phyloP scores from a whole-genome alignment of 1,139 yeast species.

The Candida frijolesensis region DNA sequence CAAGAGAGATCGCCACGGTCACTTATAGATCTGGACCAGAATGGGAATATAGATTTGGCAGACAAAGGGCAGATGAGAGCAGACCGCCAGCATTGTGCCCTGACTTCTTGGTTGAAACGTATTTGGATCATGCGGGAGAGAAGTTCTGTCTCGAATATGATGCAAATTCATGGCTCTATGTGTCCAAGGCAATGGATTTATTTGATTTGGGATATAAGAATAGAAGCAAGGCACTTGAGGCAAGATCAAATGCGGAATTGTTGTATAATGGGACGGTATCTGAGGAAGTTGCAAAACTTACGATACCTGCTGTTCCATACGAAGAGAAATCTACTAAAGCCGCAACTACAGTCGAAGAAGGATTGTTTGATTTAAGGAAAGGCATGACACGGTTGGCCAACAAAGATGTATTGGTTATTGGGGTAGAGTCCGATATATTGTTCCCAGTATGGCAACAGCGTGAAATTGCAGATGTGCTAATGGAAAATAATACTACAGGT shows the following conservation, averaged over 20 bases:
- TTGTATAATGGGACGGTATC: slow-evolving; percentile 18
- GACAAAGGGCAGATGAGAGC: slow-evolving; percentile 81
- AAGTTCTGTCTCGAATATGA: slow-evolving; percentile 91
- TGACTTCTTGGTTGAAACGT: slow-evolving; percentile 88
- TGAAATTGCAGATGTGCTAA: slow-evolving; percentile 70
- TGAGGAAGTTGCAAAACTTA: slow-evolving; percentile 11
- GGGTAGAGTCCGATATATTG: slow-evolving; percentile 87
- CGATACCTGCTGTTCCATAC: slow-evolving; percentile 59
- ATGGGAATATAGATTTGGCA: slow-evolving; percentile 92
- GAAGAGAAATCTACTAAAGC: slow-evolving; percentile 47
- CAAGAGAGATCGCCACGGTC: slow-evolving; percentile 91
- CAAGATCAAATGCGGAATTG: slow-evolving; percentile 40
- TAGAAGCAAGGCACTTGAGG: slow-evolving; percentile 43
- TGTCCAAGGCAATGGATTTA: slow-evolving; percentile 92
- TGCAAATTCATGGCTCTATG: slow-evolving; percentile 83
- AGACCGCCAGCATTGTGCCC: slow-evolving; percentile 88
- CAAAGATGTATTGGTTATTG: slow-evolving; percentile 74
- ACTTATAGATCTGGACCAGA: slow-evolving; percentile 96
- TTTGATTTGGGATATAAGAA: slow-evolving; percentile 72
- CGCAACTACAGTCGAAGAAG: slow-evolving; percentile 53
- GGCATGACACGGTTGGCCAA: slow-evolving; percentile 69
- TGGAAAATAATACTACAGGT: slow-evolving; percentile 30
- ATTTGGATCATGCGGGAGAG: slow-evolving; percentile 92
- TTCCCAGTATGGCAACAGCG: slow-evolving; percentile 96
- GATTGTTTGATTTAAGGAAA: slow-evolving; percentile 57